phyloP scores from a whole-genome alignment of 345 rosid species.

The Microcos paniculata region DNA sequence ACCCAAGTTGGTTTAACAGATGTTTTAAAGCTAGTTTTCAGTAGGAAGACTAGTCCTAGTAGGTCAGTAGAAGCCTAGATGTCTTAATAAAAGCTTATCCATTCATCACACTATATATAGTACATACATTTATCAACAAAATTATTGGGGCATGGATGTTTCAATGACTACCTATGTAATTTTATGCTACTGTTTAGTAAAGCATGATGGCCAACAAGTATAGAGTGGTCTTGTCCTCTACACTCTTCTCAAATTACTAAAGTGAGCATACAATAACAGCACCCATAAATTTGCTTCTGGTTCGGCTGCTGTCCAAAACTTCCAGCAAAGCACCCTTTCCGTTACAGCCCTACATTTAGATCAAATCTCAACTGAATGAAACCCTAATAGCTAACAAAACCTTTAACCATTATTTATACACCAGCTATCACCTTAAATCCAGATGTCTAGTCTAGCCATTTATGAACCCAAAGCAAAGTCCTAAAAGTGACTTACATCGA shows the following conservation, averaged over 20 bases:
- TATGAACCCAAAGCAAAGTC: neutral
- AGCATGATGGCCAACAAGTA: neutral
- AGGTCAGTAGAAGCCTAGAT: conserved; percentile 7
- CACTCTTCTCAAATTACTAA: neutral
- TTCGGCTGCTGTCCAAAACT: neutral
- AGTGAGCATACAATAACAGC: neutral
- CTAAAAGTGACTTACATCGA: neutral
- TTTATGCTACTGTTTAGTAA: neutral
- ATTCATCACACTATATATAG: neutral
- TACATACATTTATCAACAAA: neutral
- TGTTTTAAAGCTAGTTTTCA: neutral
- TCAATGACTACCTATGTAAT: neutral
- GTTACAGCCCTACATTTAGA: neutral
- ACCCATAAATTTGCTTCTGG: neutral
- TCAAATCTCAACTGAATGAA: neutral
- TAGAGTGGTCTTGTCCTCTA: neutral
- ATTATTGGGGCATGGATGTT: neutral
- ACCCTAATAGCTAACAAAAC: neutral
- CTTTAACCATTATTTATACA: neutral
- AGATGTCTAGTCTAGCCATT: neutral
- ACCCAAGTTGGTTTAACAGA: neutral
- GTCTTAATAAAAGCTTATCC: neutral
- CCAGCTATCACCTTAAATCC: neutral
- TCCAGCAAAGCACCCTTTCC: neutral
- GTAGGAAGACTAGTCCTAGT: neutral